Conservation (phyloP, 345 rosid species). For the sweet orange (Citrus sinensis) region DNA sequence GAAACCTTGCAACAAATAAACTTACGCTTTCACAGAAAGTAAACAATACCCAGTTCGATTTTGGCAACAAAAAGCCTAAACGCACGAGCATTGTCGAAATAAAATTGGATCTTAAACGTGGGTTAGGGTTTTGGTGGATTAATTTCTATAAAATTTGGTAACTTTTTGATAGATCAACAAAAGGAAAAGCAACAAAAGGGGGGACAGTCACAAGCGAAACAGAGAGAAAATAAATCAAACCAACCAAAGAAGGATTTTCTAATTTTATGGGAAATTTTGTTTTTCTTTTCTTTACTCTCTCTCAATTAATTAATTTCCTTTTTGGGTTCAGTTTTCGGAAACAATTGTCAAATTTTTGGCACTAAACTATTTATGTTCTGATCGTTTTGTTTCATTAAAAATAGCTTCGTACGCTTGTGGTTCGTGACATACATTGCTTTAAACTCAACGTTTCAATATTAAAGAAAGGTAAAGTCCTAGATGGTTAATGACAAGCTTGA, state of each 20-base stretch:
- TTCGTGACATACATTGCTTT: not conserved
- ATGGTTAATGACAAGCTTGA: not conserved
- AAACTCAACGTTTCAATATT: too few species aligned
- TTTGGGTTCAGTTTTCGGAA: not conserved
- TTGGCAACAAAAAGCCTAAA: not conserved
- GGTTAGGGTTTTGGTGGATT: not conserved
- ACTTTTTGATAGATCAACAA: not conserved
- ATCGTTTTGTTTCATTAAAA: not conserved
- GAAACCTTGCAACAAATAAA: conserved; percentile 1
- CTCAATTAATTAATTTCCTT: not conserved
- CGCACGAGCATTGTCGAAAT: not conserved
- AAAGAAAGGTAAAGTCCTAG: not conserved
- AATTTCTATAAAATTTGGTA: not conserved
- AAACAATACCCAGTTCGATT: not conserved
- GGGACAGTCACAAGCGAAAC: conserved; percentile 10
- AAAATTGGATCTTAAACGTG: not conserved
- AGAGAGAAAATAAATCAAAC: not conserved
- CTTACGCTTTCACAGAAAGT: not conserved
- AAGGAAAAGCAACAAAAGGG: not conserved
- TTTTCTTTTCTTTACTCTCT: not conserved
- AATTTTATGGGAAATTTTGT: not conserved
- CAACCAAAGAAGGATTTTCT: not conserved
- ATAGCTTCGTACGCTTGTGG: too few species aligned
- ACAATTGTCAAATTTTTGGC: not conserved
- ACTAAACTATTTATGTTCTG: not conserved